These are phyloP conservation scores for Zalaria obscura DNA, from an alignment of 2,329 filamentous ascomycete species.

Conservation along the genomic window DNA sequence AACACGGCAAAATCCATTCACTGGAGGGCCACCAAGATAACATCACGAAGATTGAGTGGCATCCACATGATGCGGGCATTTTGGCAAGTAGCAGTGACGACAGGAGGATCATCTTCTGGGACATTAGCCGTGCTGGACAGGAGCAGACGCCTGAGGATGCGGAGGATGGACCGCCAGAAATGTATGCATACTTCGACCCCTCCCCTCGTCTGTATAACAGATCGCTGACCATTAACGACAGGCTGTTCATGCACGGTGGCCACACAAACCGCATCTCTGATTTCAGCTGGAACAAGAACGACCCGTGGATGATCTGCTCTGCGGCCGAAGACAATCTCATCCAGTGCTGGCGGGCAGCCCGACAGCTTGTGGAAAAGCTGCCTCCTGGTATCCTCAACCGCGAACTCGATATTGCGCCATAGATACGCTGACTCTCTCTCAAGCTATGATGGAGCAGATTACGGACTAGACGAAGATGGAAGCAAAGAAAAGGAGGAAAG, in stretches of 20 bases:
- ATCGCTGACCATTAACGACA: slow-evolving; percentile 20
- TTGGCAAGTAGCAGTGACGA: slow-evolving; percentile 88
- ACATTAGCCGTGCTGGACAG: slow-evolving; percentile 78
- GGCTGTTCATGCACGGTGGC: slow-evolving; percentile 95
- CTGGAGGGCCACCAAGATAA: slow-evolving; percentile 79
- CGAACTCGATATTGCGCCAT: slow-evolving; percentile 12
- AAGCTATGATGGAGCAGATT: slow-evolving; percentile 1
- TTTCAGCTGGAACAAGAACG: slow-evolving; percentile 95
- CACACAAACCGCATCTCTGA: slow-evolving; percentile 95
- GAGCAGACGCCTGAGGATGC: slow-evolving; percentile 91
- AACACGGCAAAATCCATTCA: slow-evolving; percentile 74
- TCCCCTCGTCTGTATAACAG: slow-evolving; percentile 5
- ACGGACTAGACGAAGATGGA: background rate
- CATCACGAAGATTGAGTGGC: slow-evolving; percentile 88
- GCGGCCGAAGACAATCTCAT: slow-evolving; percentile 94
- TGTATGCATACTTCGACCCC: slow-evolving; percentile 38
- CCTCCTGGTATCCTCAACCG: slow-evolving; percentile 16
- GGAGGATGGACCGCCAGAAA: slow-evolving; percentile 85
- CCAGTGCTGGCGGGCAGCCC: slow-evolving; percentile 52
- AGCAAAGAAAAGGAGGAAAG: no score
- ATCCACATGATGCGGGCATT: slow-evolving; percentile 78
- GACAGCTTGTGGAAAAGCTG: slow-evolving; percentile 19
- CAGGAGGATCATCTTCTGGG: slow-evolving; percentile 90
- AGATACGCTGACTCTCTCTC: slow-evolving; percentile 1
- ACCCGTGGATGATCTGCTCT: slow-evolving; percentile 91